Evolutionary conservation across 139 green algal genomes (phyloP), one percentile per base, ranked within the genome.

Genomic region (Edaphochlamys debaryana): DNA sequence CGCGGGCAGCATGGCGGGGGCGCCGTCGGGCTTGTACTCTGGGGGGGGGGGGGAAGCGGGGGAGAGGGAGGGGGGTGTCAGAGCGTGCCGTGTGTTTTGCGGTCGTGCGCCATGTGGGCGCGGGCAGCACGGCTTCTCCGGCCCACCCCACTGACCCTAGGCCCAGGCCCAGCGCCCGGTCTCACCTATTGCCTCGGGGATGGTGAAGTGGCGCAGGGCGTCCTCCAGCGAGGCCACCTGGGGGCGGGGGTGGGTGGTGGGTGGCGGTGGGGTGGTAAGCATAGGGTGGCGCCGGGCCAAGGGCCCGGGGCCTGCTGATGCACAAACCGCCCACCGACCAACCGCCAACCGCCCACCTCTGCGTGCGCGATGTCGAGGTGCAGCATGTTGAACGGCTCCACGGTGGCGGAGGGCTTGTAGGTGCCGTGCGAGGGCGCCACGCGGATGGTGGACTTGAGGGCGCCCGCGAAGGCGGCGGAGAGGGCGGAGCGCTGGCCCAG

Each of bases 351-450:
- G 73, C 30, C n/a, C 4, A 80, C 56, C 56, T 38, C 68, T 38
- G 82, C 72, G 15, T 36, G 37, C 17, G 86, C 41, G 13, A 96
- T 91, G 84, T 93, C 84, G 64, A 96, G 80, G 66, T 93, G 87
- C 78, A 96, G 52, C 75, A 93, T 89, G 41, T 79, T 93, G 82
- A 96, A 97, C 69, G 91, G 82, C 87, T 96, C 70, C 41, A 93
- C 75, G 4, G 92, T 97, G 78, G 90, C 87, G 56, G 79, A 91
- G 20, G 89, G 78, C 41, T 71, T 79, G 40, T 80, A 79, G 32
- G 45, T 50, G 27, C 52, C n/a, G n/a, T 66, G 37, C 27, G 67
- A 30, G 38, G 41, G 52, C 37, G 62, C 36, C 29, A 71, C 73
- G 40, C 54, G 69, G 23, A 89, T 50, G 0, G 69, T 76, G 70